Conservation (phyloP, 2,329 filamentous ascomycete genomes). For the Colletotrichum sp. region DNA sequence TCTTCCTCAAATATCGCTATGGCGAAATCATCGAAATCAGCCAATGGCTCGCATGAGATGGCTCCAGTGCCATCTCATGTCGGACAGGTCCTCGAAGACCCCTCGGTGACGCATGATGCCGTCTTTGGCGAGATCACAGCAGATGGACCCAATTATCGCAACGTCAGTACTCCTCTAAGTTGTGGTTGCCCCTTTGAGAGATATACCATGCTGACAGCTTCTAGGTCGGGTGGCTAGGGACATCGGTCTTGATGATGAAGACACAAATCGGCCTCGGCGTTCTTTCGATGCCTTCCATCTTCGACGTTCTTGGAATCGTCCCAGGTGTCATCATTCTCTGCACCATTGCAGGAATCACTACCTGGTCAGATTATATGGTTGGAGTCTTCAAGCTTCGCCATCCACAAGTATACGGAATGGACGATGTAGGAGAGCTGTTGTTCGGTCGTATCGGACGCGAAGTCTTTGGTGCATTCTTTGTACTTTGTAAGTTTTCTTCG, state of each 20-base stretch:
- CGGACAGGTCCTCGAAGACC: neutral
- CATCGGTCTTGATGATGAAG: constrained; percentile 48
- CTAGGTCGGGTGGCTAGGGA: constrained; percentile 47
- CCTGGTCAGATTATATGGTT: constrained; percentile 53
- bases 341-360: constrained; percentile 45
- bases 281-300: constrained; percentile 49
- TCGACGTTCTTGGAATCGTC: constrained; percentile 50
- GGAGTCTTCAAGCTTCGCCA: constrained; percentile 55
- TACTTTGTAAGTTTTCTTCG: constrained; percentile 32
- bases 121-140: constrained; percentile 38
- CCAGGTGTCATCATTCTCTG: constrained; percentile 50
- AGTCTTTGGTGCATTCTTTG: constrained; percentile 39
- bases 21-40: neutral
- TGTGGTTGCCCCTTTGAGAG: constrained; percentile 26
- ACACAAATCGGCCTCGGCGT: constrained; percentile 49
- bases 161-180: constrained; percentile 25
- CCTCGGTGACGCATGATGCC: constrained; percentile 27
- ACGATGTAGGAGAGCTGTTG: constrained; percentile 53
- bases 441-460: constrained; percentile 51
- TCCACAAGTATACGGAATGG: constrained; percentile 55
- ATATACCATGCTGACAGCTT: neutral
- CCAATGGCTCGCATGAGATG: neutral
- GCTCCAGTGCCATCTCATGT: neutral
- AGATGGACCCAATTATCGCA: constrained; percentile 6
- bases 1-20: neutral